Percentiles rank a stretch among this genome's conserved stretches.
Evolutionary conservation across 805 yeast species (phyloP).

Genomic region (Starmerella gropengiesseri): DNA sequence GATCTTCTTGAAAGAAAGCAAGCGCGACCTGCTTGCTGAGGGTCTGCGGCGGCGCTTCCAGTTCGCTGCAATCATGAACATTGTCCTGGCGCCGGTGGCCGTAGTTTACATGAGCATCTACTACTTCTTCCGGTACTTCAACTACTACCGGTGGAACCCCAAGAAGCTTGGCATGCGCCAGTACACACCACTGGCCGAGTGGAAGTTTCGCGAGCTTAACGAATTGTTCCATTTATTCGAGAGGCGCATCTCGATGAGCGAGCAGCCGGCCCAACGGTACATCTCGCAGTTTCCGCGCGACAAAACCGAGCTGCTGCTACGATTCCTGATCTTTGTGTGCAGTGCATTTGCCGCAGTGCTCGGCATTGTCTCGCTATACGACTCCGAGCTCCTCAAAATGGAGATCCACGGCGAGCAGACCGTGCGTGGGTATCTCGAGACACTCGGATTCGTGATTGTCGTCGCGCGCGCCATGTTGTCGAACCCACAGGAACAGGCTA

Average conservation of each 20-base stretch:
- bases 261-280: constrained; percentile 69
- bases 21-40: constrained; percentile 51
- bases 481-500: constrained; percentile 41
- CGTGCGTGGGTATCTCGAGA: constrained; percentile 74
- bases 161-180: constrained; percentile 71
- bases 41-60: constrained; percentile 71
- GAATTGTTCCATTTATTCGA: constrained; percentile 84
- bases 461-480: constrained; percentile 61
- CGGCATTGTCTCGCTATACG: constrained; percentile 64
- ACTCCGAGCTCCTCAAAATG: constrained; percentile 82
- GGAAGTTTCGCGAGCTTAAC: constrained; percentile 90
- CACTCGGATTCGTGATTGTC: constrained; percentile 84
- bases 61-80: constrained; percentile 77
- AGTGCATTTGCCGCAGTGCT: constrained; percentile 87
- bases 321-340: constrained; percentile 59
- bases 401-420: constrained; percentile 75
- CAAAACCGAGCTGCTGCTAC: constrained; percentile 42
- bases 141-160: constrained; percentile 84
- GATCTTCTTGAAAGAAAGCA: constrained; percentile 56
- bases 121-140: constrained; percentile 82
- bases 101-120: constrained; percentile 71
- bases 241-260: constrained; percentile 64
- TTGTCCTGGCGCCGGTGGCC: constrained; percentile 73
- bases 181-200: constrained; percentile 87
- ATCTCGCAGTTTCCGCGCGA: constrained; percentile 89